Percentiles rank a stretch among this genome's conserved stretches.
These are phyloP conservation scores for Zoysia pacifica DNA, from an alignment of 176 grass and related monocot species.

Conservation along the genomic window DNA sequence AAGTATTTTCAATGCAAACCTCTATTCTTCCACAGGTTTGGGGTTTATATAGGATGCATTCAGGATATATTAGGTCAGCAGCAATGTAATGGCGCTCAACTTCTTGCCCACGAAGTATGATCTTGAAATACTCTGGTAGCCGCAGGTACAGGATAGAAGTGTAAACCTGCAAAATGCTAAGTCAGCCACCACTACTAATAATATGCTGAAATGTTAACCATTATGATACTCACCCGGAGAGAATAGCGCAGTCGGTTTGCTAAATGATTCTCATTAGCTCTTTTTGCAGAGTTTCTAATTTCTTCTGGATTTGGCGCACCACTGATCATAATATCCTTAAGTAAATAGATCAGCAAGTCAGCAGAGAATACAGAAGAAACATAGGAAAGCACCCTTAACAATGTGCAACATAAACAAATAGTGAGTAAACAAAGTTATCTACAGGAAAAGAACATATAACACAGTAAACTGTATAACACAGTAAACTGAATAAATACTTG, in stretches of 20 bases:
- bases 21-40: constrained; percentile 37
- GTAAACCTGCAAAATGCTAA: constrained; percentile 55
- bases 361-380: background rate
- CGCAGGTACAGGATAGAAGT: constrained; percentile 62
- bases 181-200: constrained; percentile 7
- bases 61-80: constrained; percentile 48
- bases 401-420: constrained; percentile 2
- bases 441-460: background rate
- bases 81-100: constrained; percentile 52
- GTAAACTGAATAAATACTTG: background rate
- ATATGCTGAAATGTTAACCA: constrained; percentile 17
- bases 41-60: constrained; percentile 62
- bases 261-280: constrained; percentile 55
- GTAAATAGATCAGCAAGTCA: constrained; percentile 11
- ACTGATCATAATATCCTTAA: constrained; percentile 73
- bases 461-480: background rate
- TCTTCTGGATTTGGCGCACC: constrained; percentile 48
- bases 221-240: constrained; percentile 53
- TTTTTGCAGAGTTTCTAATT: constrained; percentile 33
- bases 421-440: background rate
- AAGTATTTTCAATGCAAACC: constrained; percentile 40
- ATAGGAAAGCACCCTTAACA: background rate
- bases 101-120: constrained; percentile 56
- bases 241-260: constrained; percentile 59
- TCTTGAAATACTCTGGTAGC: constrained; percentile 55